phyloP scores from a whole-genome alignment of 805 yeast species.

The Maudiozyma bulderi region DNA sequence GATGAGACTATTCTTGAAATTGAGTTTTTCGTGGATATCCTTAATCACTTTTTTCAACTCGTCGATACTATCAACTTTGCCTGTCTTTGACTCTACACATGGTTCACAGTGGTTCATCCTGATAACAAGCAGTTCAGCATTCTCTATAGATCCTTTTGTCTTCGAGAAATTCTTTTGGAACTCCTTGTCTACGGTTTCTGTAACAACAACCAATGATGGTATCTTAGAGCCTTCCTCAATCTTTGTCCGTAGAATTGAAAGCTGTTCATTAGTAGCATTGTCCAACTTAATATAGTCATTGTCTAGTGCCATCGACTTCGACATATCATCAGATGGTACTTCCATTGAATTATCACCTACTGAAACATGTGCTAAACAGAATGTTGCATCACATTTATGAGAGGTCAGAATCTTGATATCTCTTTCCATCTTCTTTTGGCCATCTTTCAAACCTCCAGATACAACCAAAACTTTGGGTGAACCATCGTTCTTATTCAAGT shows the following conservation, averaged over 20 bases:
- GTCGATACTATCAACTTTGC: no score
- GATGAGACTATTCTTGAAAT: background rate
- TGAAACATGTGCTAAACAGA: constrained; percentile 67
- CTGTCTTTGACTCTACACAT: no score
- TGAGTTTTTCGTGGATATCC: no score
- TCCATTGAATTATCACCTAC: constrained; percentile 45
- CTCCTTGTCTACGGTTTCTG: no score
- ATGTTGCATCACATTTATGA: constrained; percentile 61
- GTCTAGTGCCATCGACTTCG: background rate
- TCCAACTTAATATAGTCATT: background rate
- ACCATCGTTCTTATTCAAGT: constrained; percentile 15
- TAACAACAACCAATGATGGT: no score
- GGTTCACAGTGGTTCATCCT: no score
- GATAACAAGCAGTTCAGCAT: no score
- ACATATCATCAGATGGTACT: constrained; percentile 32
- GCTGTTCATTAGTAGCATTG: background rate
- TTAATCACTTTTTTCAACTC: no score
- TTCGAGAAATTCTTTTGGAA: no score
- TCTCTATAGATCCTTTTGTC: no score
- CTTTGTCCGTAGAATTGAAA: background rate
- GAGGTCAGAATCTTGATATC: constrained; percentile 69
- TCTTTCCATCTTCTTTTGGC: constrained; percentile 46
- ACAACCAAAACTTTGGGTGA: constrained; percentile 34
- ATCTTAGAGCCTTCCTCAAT: background rate
- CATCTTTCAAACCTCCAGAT: constrained; percentile 73